Conservation (phyloP, 805 yeast species). For the Candida taoyuanica region DNA sequence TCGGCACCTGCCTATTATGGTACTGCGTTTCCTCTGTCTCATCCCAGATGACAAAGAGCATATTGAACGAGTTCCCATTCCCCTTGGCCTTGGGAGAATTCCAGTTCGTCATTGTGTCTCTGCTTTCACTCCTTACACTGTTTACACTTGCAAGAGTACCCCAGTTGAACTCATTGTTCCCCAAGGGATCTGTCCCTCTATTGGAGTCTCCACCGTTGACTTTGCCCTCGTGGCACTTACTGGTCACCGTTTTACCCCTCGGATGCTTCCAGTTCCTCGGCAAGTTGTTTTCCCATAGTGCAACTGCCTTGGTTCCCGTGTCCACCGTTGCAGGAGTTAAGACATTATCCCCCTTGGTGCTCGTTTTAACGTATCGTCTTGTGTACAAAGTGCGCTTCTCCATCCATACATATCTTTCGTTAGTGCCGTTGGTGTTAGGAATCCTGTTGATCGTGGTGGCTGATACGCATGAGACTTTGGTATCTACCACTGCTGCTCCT, state of each 20-base stretch:
- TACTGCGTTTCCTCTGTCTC: constrained; percentile 58
- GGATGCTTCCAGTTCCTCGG: constrained; percentile 65
- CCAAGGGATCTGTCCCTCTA: constrained; percentile 50
- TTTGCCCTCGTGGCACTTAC: constrained; percentile 35
- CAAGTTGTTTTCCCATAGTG: constrained; percentile 56
- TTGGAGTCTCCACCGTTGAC: constrained; percentile 22
- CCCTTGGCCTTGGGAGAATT: constrained; percentile 63
- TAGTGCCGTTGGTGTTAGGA: constrained; percentile 48
- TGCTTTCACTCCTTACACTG: constrained; percentile 38
- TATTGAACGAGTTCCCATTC: constrained; percentile 49
- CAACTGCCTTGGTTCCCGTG: constrained; percentile 60
- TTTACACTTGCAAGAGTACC: constrained; percentile 31
- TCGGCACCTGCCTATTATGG: constrained; percentile 50
- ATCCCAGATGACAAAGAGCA: constrained; percentile 56
- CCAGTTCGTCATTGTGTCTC: constrained; percentile 52
- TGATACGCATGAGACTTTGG: constrained; percentile 29
- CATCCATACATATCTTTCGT: constrained; percentile 44
- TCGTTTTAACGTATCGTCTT: constrained; percentile 51
- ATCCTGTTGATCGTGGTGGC: constrained; percentile 37
- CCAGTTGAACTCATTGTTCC: constrained; percentile 36
- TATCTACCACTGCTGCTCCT: constrained; percentile 35
- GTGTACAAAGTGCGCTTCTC: constrained; percentile 48
- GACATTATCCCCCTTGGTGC: constrained; percentile 59
- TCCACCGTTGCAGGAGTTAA: constrained; percentile 70
- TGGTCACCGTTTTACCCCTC: constrained; percentile 53